Conservation (phyloP, 148 eudicot genomes). For the Beta vulgaris region DNA sequence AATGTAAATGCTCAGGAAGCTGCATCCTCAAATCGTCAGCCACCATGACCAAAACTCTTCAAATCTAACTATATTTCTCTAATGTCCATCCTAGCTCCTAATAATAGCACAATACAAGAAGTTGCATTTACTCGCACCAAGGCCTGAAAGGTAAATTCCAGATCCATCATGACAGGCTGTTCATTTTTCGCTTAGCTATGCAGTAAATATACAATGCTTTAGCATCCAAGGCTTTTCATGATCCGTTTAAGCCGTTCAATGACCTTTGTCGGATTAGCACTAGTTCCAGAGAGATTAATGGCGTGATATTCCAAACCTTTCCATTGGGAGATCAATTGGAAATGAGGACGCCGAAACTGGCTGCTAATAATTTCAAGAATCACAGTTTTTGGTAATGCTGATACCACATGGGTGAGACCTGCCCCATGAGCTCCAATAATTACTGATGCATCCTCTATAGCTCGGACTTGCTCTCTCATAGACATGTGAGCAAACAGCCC, state of each 20-base stretch:
- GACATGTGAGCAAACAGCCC: slow-evolving; percentile 91
- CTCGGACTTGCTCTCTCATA: slow-evolving; percentile 89
- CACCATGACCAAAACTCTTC: not conserved
- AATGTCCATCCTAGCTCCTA: not conserved
- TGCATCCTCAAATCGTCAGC: not conserved
- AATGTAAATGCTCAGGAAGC: not conserved
- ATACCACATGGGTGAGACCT: slow-evolving; percentile 93
- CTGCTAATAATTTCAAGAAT: slow-evolving; percentile 81
- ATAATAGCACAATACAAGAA: not conserved
- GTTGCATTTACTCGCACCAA: not conserved
- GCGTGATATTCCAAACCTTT: slow-evolving; percentile 88
- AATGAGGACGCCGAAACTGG: slow-evolving; percentile 83
- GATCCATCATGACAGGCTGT: not conserved
- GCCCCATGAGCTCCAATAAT: slow-evolving; percentile 98
- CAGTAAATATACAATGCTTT: slow-evolving; percentile 16
- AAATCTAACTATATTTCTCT: slow-evolving; percentile 3
- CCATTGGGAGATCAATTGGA: slow-evolving; percentile 71
- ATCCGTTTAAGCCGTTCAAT: slow-evolving; percentile 50
- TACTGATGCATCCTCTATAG: slow-evolving; percentile 87
- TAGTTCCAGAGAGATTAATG: slow-evolving; percentile 55
- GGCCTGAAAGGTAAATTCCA: not conserved
- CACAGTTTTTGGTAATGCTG: slow-evolving; percentile 65
- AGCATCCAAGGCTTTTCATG: slow-evolving; percentile 65
- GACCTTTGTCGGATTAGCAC: slow-evolving; percentile 65
- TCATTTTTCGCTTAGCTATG: not conserved